Evolutionary conservation across 75 land plant genomes (phyloP), one percentile per base, ranked within the genome.

Genomic region (Picea sitchensis): DNA sequence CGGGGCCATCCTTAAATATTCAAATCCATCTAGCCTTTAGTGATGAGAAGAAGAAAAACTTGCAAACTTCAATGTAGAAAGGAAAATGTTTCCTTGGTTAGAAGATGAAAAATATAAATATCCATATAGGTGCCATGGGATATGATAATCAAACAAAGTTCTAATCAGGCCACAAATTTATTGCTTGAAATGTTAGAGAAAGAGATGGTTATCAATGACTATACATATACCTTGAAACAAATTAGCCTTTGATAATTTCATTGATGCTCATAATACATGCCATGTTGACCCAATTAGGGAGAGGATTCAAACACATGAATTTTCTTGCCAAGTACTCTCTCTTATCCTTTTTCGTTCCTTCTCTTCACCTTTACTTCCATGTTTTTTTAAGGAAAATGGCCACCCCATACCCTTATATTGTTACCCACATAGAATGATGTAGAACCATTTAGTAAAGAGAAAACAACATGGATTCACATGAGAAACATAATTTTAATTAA

Each of bases 251-350:
- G 1, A 95, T 97, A 67, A 97, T 97, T 87, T 96, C 99, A 58
- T 96, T 97, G 76, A 96, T 94, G 79, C 99, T 97, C 97, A 96
- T 88, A n/a, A 94, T 78, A 81, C 99, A 94, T 7, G 95, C 93
- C 80, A 81, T 51, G 23, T 87, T 77, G 7, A 88, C 90, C 97
- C 97, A 96, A 54, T 81, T 47, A 11, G 98, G 92, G 23, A 81
- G 75, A 31, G 82, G 38, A 23, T 76, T 74, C 75, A 81, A 86
- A 77, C 71, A 88, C 85, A 86, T 87, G 26, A 26, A 26, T 26
- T 26, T 26, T 26, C 26, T 26, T 26, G 26, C 26, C 26, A 26
- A 26, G 26, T 26, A 26, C 26, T 26, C 26, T 26, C 26, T 26
- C 26, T 26, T 26, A 26, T 26, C 26, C 26, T 26, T 26, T 26